phyloP scores from a whole-genome alignment of 805 yeast genomes.

The Metschnikowia vanudenii region DNA sequence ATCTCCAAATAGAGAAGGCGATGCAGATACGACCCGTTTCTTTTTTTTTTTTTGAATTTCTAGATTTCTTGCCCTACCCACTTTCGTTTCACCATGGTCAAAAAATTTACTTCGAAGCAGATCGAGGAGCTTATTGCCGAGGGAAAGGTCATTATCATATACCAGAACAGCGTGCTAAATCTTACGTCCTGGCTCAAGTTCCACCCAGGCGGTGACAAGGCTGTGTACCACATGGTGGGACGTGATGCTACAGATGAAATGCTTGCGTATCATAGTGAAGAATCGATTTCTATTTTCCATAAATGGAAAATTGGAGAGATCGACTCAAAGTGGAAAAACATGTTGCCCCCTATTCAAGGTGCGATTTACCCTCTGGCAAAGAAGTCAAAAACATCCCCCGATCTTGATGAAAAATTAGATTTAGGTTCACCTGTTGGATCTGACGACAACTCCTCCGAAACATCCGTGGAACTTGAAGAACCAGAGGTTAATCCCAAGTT shows the following conservation, averaged over 20 bases:
- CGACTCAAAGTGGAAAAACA: conserved; percentile 64
- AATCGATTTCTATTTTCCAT: conserved; percentile 50
- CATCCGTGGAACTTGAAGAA: conserved; percentile 17
- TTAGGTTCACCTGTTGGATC: conserved; percentile 7
- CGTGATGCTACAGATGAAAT: conserved; percentile 90
- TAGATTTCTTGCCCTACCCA: too few relatives aligned
- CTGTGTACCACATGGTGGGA: conserved; percentile 81
- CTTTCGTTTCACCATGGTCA: conserved; percentile 6
- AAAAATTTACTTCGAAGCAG: conserved; percentile 28
- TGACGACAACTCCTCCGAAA: conserved; percentile 14
- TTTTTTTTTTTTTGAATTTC: neutral
- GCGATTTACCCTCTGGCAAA: conserved; percentile 38
- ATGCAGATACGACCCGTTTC: neutral
- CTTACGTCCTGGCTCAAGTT: conserved; percentile 66
- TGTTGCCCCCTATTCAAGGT: conserved; percentile 89
- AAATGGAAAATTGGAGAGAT: conserved; percentile 66
- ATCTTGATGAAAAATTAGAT: conserved; percentile 10
- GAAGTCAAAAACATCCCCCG: neutral
- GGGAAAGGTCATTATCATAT: conserved; percentile 72
- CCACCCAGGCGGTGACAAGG: conserved; percentile 91
- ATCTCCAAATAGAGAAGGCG: neutral
- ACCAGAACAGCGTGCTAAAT: conserved; percentile 56
- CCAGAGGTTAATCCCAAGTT: neutral
- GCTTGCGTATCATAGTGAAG: conserved; percentile 74
- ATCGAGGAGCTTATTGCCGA: conserved; percentile 58